Conservation (phyloP, 805 yeast species). For the Suhomyces faveliae region DNA sequence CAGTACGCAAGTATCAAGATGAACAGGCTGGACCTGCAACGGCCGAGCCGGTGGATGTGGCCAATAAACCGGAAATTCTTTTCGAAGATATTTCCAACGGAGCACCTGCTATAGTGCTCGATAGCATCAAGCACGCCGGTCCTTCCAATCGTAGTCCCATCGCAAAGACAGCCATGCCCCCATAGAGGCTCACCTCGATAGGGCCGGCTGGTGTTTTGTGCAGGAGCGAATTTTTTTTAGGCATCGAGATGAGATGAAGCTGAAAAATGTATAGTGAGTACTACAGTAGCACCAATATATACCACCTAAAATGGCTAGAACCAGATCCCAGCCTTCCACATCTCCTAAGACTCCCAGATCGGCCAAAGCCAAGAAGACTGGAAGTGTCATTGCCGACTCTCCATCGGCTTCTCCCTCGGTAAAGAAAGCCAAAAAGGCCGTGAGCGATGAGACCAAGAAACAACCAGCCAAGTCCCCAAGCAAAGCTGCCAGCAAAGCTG, state of each 20-base stretch:
- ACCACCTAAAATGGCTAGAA: conserved; percentile 28
- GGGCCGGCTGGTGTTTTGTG: neutral
- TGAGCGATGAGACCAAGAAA: conserved; percentile 4
- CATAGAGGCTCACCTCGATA: conserved; percentile 9
- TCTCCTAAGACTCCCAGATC: conserved; percentile 28
- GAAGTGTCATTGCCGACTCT: conserved; percentile 16
- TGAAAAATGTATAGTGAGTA: conserved; percentile 1
- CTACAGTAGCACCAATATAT: neutral
- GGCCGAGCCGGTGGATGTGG: conserved; percentile 19
- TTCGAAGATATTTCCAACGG: conserved; percentile 38
- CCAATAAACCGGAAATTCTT: conserved; percentile 33
- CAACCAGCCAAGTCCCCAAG: conserved; percentile 2
- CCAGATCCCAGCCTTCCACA: conserved; percentile 28
- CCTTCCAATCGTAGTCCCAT: conserved; percentile 12
- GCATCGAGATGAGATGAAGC: conserved; percentile 5
- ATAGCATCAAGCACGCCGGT: conserved; percentile 22
- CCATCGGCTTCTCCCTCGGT: conserved; percentile 23
- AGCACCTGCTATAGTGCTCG: conserved; percentile 42
- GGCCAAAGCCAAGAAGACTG: conserved; percentile 19
- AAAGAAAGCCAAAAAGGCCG: conserved; percentile 8
- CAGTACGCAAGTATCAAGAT: conserved; percentile 29
- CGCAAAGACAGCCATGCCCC: conserved; percentile 39
- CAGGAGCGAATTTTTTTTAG: conserved; percentile 6
- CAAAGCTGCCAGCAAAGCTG: neutral
- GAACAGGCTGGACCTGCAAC: conserved; percentile 7